Base-by-base conservation (phyloP, 2,329 filamentous ascomycete genomes). In the Penicillium capsulatum region DNA sequence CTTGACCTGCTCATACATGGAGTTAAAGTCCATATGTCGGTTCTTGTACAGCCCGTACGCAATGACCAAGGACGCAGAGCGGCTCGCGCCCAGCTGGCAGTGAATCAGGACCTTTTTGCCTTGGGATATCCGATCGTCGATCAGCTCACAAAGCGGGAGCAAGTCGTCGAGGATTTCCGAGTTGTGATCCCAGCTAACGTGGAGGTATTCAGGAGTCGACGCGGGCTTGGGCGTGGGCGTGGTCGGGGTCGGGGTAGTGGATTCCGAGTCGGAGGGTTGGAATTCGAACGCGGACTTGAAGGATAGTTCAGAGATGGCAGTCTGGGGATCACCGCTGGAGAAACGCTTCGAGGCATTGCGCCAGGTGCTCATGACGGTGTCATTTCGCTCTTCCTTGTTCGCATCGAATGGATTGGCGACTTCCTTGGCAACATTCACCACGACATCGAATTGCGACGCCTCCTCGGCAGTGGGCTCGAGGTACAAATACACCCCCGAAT, bases 101-200 rank as follows among this genome's bases (percentile, higher is more conserved):
- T 83, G 79, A 3, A 83, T 69, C 7, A 83, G 66, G 2, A 83
- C 74, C n/a, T 71, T 73, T 57, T 81, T 81, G 13, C 74, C 71
- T 44, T 76, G 61, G 22, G 70, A 61, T 7, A 81, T 71, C 31
- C 75, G 70, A 22, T 78, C 74, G 42, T 83, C 79, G 47, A 83
- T 80, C 11, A 80, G 60, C 50, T 78, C 75, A 52, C 80, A 80
- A 7, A 83, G 61, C 9, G 70, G 72, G 40, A 74, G 68, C 8
- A 83, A 63, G 54, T 83, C 79, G 19, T 80, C 76, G 7, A 83
- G 70, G 36, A 83, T 81, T 50, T 83, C 80, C 9, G 79, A 81
- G 55, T 83, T 83, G 59, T 83, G 79, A 50, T 83, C 79, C 79
- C 79, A 83, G 7, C 71, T 72, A 36, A 83, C 75, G 55, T 83